A percentile compares a stretch with the other conserved stretches of the same genome.
These are phyloP conservation scores for Phialophora chinensis DNA, from an alignment of 2,329 filamentous ascomycete genomes.

Conservation along the genomic window DNA sequence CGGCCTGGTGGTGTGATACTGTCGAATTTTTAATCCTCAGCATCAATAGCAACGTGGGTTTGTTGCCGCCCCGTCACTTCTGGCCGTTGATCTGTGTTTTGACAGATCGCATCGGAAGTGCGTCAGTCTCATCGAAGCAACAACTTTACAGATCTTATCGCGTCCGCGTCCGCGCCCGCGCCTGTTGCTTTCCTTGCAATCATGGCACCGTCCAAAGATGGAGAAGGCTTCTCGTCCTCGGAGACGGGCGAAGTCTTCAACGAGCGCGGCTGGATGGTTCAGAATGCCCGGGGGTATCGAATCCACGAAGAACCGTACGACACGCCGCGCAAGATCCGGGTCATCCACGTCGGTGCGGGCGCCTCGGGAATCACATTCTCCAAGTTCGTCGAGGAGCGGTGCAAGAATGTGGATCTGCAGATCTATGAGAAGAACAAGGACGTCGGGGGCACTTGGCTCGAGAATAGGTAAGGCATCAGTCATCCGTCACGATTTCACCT, in stretches of 20 bases:
- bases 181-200: background rate
- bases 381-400: conserved; percentile 40
- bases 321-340: conserved; percentile 38
- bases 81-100: background rate
- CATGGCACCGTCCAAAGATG: conserved; percentile 29
- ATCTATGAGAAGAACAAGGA: conserved; percentile 43
- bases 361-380: conserved; percentile 50
- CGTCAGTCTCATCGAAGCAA: background rate
- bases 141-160: too few species aligned
- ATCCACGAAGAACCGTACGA: conserved; percentile 30
- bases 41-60: background rate
- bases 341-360: conserved; percentile 50
- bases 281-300: conserved; percentile 24
- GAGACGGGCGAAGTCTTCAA: conserved; percentile 25
- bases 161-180: too few species aligned
- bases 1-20: background rate
- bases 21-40: too few species aligned
- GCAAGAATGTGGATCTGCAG: conserved; percentile 36
- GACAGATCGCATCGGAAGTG: background rate
- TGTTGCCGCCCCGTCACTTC: background rate
- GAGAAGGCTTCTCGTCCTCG: conserved; percentile 25
- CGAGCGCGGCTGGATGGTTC: conserved; percentile 27
- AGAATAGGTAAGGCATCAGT: conserved; percentile 38
- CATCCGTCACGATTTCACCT: background rate
- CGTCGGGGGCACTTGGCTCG: conserved; percentile 44